phyloP scores from a whole-genome alignment of 805 yeast genomes.

The Brettanomyces sp. region DNA sequence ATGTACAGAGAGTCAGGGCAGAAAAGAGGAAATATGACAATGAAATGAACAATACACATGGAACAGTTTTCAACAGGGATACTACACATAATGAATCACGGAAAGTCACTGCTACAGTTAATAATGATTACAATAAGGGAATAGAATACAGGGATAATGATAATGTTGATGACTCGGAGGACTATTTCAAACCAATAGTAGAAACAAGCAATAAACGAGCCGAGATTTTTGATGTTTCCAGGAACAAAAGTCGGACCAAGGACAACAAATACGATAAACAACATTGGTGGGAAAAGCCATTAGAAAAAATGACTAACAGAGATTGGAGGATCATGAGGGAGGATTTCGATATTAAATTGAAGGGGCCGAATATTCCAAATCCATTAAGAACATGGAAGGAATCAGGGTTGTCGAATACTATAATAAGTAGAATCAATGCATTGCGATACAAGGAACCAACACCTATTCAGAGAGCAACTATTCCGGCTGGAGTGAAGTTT shows the following conservation, averaged over 20 bases:
- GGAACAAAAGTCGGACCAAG: not conserved
- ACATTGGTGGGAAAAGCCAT: slow-evolving; percentile 67
- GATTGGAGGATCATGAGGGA: slow-evolving; percentile 88
- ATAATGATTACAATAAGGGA: too few species aligned
- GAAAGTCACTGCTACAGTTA: too few species aligned
- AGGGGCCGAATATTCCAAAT: slow-evolving; percentile 37
- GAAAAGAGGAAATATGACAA: slow-evolving; percentile 3
- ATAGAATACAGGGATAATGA: slow-evolving; percentile 11
- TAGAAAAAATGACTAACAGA: slow-evolving; percentile 58
- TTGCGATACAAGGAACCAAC: slow-evolving; percentile 61
- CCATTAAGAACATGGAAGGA: slow-evolving; percentile 78
- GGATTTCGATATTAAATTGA: slow-evolving; percentile 58
- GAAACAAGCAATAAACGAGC: slow-evolving; percentile 17
- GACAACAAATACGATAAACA: slow-evolving; percentile 3
- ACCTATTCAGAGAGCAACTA: slow-evolving; percentile 83
- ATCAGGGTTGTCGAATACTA: slow-evolving; percentile 32
- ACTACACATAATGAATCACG: too few species aligned
- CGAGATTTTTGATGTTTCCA: not conserved
- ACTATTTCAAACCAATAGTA: slow-evolving; percentile 30
- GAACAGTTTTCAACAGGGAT: too few species aligned
- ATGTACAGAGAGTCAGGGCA: slow-evolving; percentile 1
- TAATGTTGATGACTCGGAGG: slow-evolving; percentile 54
- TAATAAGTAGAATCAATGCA: slow-evolving; percentile 26
- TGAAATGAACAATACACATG: too few species aligned
- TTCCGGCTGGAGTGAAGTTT: slow-evolving; percentile 55